phyloP scores from a whole-genome alignment of 208 protist genomes.

The Leishmania martiniquensis region DNA sequence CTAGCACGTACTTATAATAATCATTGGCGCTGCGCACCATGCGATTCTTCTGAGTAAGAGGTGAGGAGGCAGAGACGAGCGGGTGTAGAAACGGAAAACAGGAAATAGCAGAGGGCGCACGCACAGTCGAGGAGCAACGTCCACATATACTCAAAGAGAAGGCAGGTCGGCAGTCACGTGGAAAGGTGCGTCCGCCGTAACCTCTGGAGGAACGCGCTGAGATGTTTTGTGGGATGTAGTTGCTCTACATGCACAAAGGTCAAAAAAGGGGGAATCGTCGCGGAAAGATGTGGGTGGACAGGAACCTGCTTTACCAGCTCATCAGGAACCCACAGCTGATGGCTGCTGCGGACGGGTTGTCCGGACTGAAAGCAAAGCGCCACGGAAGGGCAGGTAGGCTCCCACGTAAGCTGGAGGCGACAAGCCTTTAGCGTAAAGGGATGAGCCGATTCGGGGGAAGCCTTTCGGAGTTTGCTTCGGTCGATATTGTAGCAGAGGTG shows the following conservation, averaged over 20 bases:
- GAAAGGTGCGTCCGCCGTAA: too few relatives aligned
- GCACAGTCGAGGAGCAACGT: not conserved
- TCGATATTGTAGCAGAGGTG: not conserved
- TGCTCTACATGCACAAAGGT: slow-evolving; percentile 4
- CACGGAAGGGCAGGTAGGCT: slow-evolving; percentile 5
- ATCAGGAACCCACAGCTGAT: not conserved
- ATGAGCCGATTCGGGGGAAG: not conserved
- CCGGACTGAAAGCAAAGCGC: not conserved
- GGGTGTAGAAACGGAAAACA: too few relatives aligned
- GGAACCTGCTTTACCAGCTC: not conserved
- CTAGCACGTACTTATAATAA: too few relatives aligned
- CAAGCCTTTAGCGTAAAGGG: not conserved
- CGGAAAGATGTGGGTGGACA: not conserved
- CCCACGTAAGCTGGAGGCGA: not conserved
- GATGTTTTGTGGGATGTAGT: not conserved
- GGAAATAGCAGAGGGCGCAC: not conserved
- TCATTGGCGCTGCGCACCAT: too few relatives aligned
- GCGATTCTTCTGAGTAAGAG: not conserved
- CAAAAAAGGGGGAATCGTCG: not conserved
- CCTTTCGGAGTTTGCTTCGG: not conserved
- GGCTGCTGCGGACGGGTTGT: not conserved
- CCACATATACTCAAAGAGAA: not conserved
- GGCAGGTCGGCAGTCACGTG: not conserved
- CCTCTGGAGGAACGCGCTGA: not conserved
- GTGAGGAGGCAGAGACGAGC: not conserved